Evolutionary conservation across 257 asterid genomes (phyloP).

Genomic region (Solanum sparsipilum): DNA sequence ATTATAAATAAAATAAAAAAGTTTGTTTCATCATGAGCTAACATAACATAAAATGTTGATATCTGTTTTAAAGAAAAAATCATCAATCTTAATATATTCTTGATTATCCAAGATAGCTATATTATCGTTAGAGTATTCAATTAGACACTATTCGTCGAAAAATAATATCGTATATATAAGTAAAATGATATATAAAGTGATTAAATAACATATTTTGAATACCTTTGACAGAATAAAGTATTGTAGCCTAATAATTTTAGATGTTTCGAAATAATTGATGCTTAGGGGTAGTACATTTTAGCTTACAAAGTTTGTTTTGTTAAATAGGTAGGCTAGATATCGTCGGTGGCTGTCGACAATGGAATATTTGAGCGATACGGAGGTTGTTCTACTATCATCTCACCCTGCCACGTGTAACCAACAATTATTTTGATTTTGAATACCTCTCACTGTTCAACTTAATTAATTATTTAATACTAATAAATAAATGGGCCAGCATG

Average conservation of each 20-base stretch:
- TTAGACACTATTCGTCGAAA: fast-evolving
- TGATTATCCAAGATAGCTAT: not conserved
- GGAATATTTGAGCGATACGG: slow-evolving; percentile 3
- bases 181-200: too few species aligned
- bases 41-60: too few species aligned
- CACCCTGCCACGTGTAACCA: slow-evolving; percentile 15
- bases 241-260: not conserved
- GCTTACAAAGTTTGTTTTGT: not conserved
- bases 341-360: slow-evolving; percentile 25
- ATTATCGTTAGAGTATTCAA: too few species aligned
- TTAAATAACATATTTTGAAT: too few species aligned
- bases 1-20: too few species aligned
- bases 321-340: slow-evolving; percentile 4
- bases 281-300: not conserved
- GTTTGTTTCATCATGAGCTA: too few species aligned
- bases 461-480: not conserved
- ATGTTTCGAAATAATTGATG: too few species aligned
- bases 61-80: too few species aligned
- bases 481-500: slow-evolving; percentile 13
- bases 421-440: not conserved
- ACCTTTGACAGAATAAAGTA: fast-evolving
- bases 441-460: slow-evolving; percentile 8
- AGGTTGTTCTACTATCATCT: slow-evolving; percentile 11
- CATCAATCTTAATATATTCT: not conserved
- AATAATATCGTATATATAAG: too few species aligned